phyloP scores from a whole-genome alignment of 768 basidiomycete species.

The Collybia mongolica region DNA sequence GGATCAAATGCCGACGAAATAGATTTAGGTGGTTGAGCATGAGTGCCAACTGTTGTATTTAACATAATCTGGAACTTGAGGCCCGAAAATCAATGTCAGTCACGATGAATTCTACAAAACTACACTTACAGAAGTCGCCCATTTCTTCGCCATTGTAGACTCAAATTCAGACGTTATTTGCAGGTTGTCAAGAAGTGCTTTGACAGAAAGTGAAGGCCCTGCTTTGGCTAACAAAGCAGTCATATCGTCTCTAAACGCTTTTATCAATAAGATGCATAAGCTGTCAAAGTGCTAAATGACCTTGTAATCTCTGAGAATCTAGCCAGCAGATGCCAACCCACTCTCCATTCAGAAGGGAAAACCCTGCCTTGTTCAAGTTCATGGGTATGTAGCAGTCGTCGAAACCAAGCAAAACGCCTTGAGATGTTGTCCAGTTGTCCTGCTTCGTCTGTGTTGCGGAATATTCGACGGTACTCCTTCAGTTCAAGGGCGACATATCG shows the following conservation, averaged over 20 bases:
- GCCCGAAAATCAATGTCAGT: not conserved
- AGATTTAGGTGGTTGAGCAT: slow-evolving; percentile 55
- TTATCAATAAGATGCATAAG: too few relatives aligned
- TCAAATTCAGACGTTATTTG: slow-evolving; percentile 91
- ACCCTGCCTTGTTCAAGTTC: slow-evolving; percentile 84
- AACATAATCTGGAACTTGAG: slow-evolving; percentile 66
- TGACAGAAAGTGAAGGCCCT: slow-evolving; percentile 69
- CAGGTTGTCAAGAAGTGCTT: slow-evolving; percentile 79
- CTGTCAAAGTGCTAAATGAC: slow-evolving; percentile 33
- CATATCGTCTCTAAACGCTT: slow-evolving; percentile 70
- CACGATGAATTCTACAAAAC: slow-evolving; percentile 8
- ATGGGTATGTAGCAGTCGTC: slow-evolving; percentile 78
- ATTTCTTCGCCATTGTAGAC: slow-evolving; percentile 75
- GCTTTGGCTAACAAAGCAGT: slow-evolving; percentile 78
- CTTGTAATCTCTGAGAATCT: slow-evolving; percentile 92
- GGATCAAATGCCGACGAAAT: slow-evolving; percentile 92
- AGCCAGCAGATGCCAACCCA: slow-evolving; percentile 76
- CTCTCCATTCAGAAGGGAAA: slow-evolving; percentile 86
- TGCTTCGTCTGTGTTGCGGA: slow-evolving; percentile 90
- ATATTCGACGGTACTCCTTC: slow-evolving; percentile 95
- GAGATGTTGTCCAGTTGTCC: slow-evolving; percentile 95
- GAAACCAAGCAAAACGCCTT: slow-evolving; percentile 93
- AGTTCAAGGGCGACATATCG: slow-evolving; percentile 88
- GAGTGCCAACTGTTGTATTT: slow-evolving; percentile 45
- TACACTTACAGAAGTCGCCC: slow-evolving; percentile 61